phyloP scores from a whole-genome alignment of 805 yeast genomes.

The Candida argentea region DNA sequence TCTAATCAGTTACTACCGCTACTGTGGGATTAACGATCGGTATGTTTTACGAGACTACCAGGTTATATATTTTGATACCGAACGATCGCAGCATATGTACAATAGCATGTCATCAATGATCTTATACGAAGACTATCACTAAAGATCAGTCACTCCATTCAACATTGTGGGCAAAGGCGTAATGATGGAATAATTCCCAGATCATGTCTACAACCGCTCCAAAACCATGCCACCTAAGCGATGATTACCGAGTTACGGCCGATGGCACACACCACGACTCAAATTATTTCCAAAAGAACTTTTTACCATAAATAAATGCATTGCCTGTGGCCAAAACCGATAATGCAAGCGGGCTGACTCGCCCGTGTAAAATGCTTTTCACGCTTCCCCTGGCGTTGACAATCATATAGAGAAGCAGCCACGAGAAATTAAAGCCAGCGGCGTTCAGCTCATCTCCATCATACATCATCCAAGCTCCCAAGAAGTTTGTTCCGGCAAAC shows the following conservation, averaged over 20 bases:
- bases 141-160: background rate
- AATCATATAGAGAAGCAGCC: slow-evolving; percentile 67
- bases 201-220: background rate
- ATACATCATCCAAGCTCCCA: slow-evolving; percentile 64
- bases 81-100: background rate
- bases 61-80: no score
- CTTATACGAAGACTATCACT: background rate
- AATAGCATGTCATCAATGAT: background rate
- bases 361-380: slow-evolving; percentile 42
- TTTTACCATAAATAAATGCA: slow-evolving; percentile 57
- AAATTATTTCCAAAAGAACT: slow-evolving; percentile 41
- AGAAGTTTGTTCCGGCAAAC: slow-evolving; percentile 52
- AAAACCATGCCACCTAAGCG: slow-evolving; percentile 1
- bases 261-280: no score
- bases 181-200: background rate
- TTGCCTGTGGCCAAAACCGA: slow-evolving; percentile 51
- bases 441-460: slow-evolving; percentile 77
- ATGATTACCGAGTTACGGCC: slow-evolving; percentile 9
- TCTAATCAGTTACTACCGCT: slow-evolving; percentile 55
- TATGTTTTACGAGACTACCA: no score
- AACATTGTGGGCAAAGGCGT: background rate
- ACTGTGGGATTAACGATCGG: slow-evolving; percentile 38
- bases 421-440: slow-evolving; percentile 70
- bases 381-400: slow-evolving; percentile 59
- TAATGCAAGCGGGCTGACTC: slow-evolving; percentile 53